phyloP scores from a whole-genome alignment of 1,284 basidiomycete genomes.

The Tremellales sp. region DNA sequence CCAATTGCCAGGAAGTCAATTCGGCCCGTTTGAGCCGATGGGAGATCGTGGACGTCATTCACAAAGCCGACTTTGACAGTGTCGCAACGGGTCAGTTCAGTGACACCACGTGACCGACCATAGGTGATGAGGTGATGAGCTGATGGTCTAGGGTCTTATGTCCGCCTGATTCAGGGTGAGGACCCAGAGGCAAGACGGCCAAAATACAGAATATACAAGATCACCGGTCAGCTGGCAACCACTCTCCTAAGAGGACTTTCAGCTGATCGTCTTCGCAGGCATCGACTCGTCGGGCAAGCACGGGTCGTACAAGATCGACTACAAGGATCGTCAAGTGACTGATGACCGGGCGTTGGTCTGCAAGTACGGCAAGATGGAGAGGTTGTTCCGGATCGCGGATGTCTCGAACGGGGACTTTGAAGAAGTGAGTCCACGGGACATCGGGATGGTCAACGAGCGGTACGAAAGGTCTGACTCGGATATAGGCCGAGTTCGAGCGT shows the following conservation, averaged over 20 bases:
- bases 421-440: conserved; percentile 51
- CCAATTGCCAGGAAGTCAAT: conserved; percentile 60
- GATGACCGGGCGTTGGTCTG: conserved; percentile 65
- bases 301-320: conserved; percentile 68
- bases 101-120: not conserved
- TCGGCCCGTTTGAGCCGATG: conserved; percentile 72
- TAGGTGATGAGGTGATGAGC: conserved; percentile 1
- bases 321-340: conserved; percentile 47
- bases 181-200: conserved; percentile 51
- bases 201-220: conserved; percentile 79
- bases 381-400: conserved; percentile 67
- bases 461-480: conserved; percentile 2
- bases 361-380: conserved; percentile 62
- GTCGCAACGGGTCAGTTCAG: conserved; percentile 22
- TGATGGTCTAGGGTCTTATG: conserved; percentile 64
- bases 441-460: not conserved
- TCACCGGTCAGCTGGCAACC: conserved; percentile 57
- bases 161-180: conserved; percentile 61
- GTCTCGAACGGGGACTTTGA: conserved; percentile 67
- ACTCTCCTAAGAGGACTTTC: not conserved
- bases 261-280: conserved; percentile 3
- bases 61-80: conserved; percentile 28
- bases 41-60: conserved; percentile 58
- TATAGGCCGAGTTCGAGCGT: conserved; percentile 71
- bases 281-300: conserved; percentile 17